Conservation (phyloP, 768 basidiomycete species). For the Termitomyces sp. region DNA sequence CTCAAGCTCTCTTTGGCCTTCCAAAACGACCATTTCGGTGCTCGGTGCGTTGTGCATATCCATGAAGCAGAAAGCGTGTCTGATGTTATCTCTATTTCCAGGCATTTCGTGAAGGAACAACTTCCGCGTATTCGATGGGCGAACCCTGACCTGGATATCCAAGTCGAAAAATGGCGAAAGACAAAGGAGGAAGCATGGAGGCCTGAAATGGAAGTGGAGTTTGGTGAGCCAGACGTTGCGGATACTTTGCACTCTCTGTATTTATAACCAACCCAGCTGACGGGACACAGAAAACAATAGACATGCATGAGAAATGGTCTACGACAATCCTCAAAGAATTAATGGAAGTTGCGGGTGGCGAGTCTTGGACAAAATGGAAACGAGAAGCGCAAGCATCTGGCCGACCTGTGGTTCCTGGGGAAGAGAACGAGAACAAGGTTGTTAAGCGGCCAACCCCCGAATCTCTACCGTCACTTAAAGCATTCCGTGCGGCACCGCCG, state of each 20-base stretch:
- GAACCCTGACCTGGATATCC: slow-evolving; percentile 62
- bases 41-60: slow-evolving; percentile 42
- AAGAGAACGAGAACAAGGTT: slow-evolving; percentile 24
- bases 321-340: slow-evolving; percentile 62
- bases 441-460: slow-evolving; percentile 16
- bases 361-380: slow-evolving; percentile 55
- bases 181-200: slow-evolving; percentile 48
- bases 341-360: slow-evolving; percentile 61
- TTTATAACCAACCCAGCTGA: slow-evolving; percentile 30
- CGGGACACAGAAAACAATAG: slow-evolving; percentile 41
- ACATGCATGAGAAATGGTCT: slow-evolving; percentile 67
- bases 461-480: slow-evolving; percentile 20
- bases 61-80: neutral
- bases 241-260: neutral
- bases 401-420: slow-evolving; percentile 42
- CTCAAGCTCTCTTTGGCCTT: slow-evolving; percentile 53
- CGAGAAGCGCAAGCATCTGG: slow-evolving; percentile 39
- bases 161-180: slow-evolving; percentile 52
- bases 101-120: slow-evolving; percentile 78
- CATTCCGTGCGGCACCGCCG: slow-evolving; percentile 7
- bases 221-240: slow-evolving; percentile 43
- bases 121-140: slow-evolving; percentile 73
- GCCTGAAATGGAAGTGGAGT: slow-evolving; percentile 56
- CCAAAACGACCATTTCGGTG: slow-evolving; percentile 70
- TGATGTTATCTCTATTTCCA: slow-evolving; percentile 18